phyloP scores from a whole-genome alignment of 306 rosid species.

The Cucumis hystrix region DNA sequence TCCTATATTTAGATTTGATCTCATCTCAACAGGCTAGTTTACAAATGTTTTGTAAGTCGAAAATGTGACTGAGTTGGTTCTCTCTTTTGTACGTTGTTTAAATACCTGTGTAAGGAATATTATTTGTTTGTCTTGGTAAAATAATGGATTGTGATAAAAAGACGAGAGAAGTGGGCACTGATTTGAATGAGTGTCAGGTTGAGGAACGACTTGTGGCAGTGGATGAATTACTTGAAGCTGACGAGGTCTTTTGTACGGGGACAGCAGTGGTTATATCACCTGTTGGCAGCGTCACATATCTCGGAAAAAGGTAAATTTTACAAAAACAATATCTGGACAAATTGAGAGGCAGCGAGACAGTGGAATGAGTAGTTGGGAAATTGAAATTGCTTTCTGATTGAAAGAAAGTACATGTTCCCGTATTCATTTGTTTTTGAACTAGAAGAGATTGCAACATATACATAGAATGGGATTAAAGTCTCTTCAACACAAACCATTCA shows the following conservation, averaged over 20 bases:
- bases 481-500: background rate
- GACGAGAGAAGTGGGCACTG: background rate
- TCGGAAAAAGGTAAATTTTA: conserved; percentile 40
- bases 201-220: conserved; percentile 83
- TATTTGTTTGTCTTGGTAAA: background rate
- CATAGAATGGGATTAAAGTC: background rate
- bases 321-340: background rate
- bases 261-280: conserved; percentile 98
- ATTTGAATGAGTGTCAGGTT: conserved; percentile 37
- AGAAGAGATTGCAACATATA: background rate
- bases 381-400: background rate
- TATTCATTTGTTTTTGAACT: background rate
- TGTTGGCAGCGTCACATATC: conserved; percentile 84
- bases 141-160: background rate
- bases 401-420: background rate
- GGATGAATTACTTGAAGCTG: conserved; percentile 84
- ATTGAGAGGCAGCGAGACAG: background rate
- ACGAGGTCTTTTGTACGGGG: conserved; percentile 93
- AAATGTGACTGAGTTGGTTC: background rate
- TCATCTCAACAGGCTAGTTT: background rate
- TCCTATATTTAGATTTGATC: background rate
- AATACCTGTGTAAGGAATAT: background rate
- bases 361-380: conserved; percentile 2
- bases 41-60: background rate
- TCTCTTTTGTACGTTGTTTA: background rate